phyloP scores from a whole-genome alignment of 2,329 filamentous ascomycete species.

The Microdochium bolleyi region DNA sequence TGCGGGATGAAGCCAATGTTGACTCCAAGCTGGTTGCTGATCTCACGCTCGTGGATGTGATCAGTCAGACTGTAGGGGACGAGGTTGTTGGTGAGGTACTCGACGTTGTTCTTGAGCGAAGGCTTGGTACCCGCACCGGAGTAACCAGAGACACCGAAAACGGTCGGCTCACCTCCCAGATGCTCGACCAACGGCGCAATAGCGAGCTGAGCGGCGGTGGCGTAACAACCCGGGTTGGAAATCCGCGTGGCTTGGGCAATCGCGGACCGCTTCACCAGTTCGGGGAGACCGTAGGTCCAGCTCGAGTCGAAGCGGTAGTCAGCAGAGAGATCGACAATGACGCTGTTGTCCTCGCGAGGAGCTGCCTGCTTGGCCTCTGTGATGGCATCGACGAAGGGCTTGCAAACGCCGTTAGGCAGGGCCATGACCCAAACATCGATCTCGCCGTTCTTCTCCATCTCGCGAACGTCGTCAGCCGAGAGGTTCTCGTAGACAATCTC shows the following conservation, averaged over 20 bases:
- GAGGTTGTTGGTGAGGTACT: constrained; percentile 76
- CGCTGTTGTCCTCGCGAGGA: constrained; percentile 44
- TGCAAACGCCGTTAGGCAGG: constrained; percentile 88
- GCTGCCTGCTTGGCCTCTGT: constrained; percentile 56
- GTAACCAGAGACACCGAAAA: constrained; percentile 91
- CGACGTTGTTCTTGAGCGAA: constrained; percentile 85
- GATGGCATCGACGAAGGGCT: constrained; percentile 86
- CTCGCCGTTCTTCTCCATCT: constrained; percentile 75
- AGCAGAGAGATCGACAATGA: constrained; percentile 91
- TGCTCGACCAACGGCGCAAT: constrained; percentile 74
- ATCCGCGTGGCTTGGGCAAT: constrained; percentile 78
- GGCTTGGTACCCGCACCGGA: constrained; percentile 93
- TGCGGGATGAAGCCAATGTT: constrained; percentile 84
- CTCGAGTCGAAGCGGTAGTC: constrained; percentile 83
- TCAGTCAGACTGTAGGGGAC: constrained; percentile 88
- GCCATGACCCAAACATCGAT: constrained; percentile 98
- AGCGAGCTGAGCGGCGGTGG: constrained; percentile 84
- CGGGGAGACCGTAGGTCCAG: constrained; percentile 88
- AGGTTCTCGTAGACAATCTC: constrained; percentile 91
- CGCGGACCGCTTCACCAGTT: constrained; percentile 68
- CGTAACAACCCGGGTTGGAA: constrained; percentile 90
- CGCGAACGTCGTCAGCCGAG: constrained; percentile 74
- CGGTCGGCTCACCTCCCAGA: constrained; percentile 69
- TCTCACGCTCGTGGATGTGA: constrained; percentile 92
- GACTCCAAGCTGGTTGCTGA: constrained; percentile 67